phyloP scores from a whole-genome alignment of 768 basidiomycete genomes.

The Lyophyllum atratum region DNA sequence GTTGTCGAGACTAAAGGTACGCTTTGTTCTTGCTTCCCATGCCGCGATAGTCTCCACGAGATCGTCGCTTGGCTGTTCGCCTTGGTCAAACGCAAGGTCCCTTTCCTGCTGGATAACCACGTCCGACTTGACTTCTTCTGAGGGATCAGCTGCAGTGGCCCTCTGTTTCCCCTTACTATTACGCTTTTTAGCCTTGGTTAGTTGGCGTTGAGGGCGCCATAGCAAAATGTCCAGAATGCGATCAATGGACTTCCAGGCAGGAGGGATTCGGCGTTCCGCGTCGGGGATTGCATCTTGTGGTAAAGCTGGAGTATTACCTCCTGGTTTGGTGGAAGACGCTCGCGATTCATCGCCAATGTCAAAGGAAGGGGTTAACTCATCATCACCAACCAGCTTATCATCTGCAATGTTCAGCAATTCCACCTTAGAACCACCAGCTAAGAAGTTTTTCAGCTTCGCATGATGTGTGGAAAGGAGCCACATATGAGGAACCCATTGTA shows the following conservation, averaged over 20 bases:
- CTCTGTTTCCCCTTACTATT: slow-evolving; percentile 26
- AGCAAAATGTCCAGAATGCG: slow-evolving; percentile 84
- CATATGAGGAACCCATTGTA: slow-evolving; percentile 91
- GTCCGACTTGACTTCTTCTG: slow-evolving; percentile 28
- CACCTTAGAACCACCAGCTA: slow-evolving; percentile 67
- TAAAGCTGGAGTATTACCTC: slow-evolving; percentile 23
- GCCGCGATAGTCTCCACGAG: slow-evolving; percentile 62
- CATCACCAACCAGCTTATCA: slow-evolving; percentile 31
- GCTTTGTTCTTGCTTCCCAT: slow-evolving; percentile 51
- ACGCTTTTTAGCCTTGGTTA: slow-evolving; percentile 23
- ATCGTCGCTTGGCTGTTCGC: slow-evolving; percentile 60
- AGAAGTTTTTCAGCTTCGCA: slow-evolving; percentile 77
- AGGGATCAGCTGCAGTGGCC: slow-evolving; percentile 20
- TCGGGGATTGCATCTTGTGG: slow-evolving; percentile 53
- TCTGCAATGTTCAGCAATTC: slow-evolving; percentile 54
- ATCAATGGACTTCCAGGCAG: slow-evolving; percentile 86
- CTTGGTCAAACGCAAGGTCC: slow-evolving; percentile 51
- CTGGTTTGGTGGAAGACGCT: slow-evolving; percentile 34
- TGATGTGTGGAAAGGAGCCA: slow-evolving; percentile 76
- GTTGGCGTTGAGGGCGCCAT: slow-evolving; percentile 44
- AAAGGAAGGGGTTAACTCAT: slow-evolving; percentile 30
- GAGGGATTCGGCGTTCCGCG: slow-evolving; percentile 75
- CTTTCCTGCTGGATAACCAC: slow-evolving; percentile 33
- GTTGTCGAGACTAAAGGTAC: slow-evolving; percentile 47
- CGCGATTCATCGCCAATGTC: slow-evolving; percentile 43